Evolutionary conservation across 805 yeast genomes (phyloP), one percentile per base, ranked within the genome.

Genomic region (Dipodascopsis uninucleata): DNA sequence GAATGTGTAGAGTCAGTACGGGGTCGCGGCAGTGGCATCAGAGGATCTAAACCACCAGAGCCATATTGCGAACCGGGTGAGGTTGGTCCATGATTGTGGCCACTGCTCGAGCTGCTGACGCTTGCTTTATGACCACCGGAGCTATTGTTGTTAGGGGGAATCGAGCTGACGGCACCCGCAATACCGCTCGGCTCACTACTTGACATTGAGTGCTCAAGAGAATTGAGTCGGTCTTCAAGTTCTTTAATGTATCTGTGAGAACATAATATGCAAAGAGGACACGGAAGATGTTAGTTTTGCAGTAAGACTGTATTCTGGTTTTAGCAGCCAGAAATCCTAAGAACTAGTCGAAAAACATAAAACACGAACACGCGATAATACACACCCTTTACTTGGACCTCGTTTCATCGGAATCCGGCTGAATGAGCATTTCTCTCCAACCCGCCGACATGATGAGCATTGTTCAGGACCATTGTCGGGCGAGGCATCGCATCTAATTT

Each of bases 361-460:
- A 36, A 31, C 25, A 29, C 14, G 16, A 38, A 28, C 20, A 26
- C 31, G n/a, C n/a, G n/a, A n/a, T n/a, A n/a, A n/a, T n/a, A n/a
- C 18, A 2, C 39, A 35, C 22, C 81, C 78, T 55, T 76, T 78
- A 1, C 79, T 69, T 2, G 84, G 84, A 1, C 84, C 84, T 42
- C 84, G 65, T 53, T 79, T 78, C 59, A 78, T 64, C 22, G 82
- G 84, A 21, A 75, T 65, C 26, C 83, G 67, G 20, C 75, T 69
- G 55, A 78, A 78, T 6, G 78, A 67, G 62, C 84, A 78, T 22
- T 61, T 63, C 23, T 75, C 79, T 52, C 71, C 71, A 34, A 72
- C 68, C 41, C 77, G 72, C 17, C 63, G 58, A 61, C 84, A 78
- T 43, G 77, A 74, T 24, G 74, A 66, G 62, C 84, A 78, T n/a